Conservation (phyloP, 2,329 filamentous ascomycete species). For the Colletotrichum tofieldiae region DNA sequence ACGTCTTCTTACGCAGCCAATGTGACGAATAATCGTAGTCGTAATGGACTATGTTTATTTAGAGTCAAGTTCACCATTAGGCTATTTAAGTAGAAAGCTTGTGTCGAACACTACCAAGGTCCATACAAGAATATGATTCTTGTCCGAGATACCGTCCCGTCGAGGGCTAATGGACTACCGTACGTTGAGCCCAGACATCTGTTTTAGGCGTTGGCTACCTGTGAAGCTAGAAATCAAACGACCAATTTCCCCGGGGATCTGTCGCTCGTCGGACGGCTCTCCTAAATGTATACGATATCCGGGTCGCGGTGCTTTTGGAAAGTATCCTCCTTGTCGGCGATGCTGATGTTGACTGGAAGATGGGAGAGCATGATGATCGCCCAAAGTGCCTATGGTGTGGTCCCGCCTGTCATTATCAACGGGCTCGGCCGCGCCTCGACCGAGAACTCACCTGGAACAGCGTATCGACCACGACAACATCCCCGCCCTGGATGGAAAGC, state of each 20-base stretch:
- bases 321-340: not conserved
- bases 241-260: not conserved
- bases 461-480: not conserved
- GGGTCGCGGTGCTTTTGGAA: not conserved
- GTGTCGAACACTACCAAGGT: too few relatives aligned
- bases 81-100: too few relatives aligned
- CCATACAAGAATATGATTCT: too few relatives aligned
- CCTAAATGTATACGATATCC: not conserved
- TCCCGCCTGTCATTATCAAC: not conserved
- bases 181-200: too few relatives aligned
- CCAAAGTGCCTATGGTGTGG: not conserved
- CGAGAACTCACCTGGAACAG: not conserved
- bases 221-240: not conserved
- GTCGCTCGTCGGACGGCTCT: not conserved
- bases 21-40: too few relatives aligned
- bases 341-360: not conserved
- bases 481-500: not conserved
- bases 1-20: too few relatives aligned
- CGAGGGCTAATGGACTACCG: too few relatives aligned
- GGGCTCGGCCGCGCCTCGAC: not conserved
- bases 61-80: too few relatives aligned
- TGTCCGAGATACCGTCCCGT: too few relatives aligned
- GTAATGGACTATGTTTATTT: too few relatives aligned
- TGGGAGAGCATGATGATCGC: not conserved
- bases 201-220: not conserved